Evolutionary conservation across 352 stramenopile genomes (phyloP).

Genomic region (Aphanomyces invadans): DNA sequence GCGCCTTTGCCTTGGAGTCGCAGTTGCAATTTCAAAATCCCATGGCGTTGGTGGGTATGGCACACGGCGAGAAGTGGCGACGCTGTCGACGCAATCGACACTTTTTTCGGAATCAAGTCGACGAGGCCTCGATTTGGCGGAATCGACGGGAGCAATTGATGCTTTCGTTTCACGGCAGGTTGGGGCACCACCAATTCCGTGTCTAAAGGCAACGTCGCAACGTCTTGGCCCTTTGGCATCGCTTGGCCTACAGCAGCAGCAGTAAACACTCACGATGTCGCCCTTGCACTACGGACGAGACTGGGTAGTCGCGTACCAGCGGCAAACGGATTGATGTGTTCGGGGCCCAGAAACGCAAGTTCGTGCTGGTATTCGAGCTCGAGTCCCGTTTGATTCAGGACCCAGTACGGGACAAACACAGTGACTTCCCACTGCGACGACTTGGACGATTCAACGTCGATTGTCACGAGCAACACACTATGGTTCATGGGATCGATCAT

Average conservation of each 20-base stretch:
- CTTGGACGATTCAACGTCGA: slow-evolving; percentile 8
- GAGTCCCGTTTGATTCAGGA: slow-evolving; percentile 77
- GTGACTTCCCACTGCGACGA: slow-evolving; percentile 40
- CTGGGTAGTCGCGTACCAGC: too few relatives aligned
- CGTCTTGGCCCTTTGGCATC: not conserved
- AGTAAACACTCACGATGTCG: too few relatives aligned
- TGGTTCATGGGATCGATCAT: slow-evolving; percentile 19
- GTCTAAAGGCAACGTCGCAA: not conserved
- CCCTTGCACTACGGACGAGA: too few relatives aligned
- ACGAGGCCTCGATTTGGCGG: slow-evolving; percentile 73
- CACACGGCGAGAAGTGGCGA: slow-evolving; percentile 70
- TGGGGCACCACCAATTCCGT: not conserved
- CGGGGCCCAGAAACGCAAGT: slow-evolving; percentile 52
- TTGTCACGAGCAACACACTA: slow-evolving; percentile 12
- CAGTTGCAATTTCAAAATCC: slow-evolving; percentile 62
- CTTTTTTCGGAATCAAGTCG: slow-evolving; percentile 63
- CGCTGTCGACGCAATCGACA: slow-evolving; percentile 32
- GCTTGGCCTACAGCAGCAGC: not conserved
- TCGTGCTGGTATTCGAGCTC: slow-evolving; percentile 82
- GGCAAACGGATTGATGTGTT: slow-evolving; percentile 41
- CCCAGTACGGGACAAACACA: slow-evolving; percentile 84
- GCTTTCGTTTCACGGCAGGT: slow-evolving; percentile 25
- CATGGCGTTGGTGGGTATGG: slow-evolving; percentile 57
- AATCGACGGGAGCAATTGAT: slow-evolving; percentile 57
- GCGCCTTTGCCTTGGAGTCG: slow-evolving; percentile 39